A percentile compares a stretch with the other conserved stretches of the same genome.
Conservation (phyloP, 1,284 basidiomycete species). For the Austropuccinia psidii region DNA sequence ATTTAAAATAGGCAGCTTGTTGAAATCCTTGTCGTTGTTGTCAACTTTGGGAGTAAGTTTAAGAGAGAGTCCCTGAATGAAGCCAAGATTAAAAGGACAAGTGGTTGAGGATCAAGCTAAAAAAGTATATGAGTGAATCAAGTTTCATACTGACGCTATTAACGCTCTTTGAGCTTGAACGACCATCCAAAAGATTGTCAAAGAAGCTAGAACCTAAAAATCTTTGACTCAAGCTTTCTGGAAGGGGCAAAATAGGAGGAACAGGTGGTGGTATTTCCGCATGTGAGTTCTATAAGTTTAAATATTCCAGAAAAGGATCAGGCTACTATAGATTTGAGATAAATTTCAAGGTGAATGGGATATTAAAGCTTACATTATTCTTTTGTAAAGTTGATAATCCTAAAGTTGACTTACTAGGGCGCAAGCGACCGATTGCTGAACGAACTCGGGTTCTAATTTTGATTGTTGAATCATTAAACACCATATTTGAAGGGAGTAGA, state of each 20-base stretch:
- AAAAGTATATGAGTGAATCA: too few species aligned
- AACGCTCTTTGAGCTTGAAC: too few species aligned
- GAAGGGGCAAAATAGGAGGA: neutral
- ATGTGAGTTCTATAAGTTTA: neutral
- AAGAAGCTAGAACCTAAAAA: neutral
- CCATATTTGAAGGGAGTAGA: slow-evolving; percentile 1
- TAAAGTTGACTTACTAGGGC: slow-evolving; percentile 14
- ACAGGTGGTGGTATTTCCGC: slow-evolving; percentile 3
- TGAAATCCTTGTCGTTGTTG: neutral
- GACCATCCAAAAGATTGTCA: too few species aligned
- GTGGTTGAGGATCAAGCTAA: too few species aligned
- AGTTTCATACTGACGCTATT: too few species aligned
- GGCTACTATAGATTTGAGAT: neutral
- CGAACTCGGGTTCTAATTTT: slow-evolving; percentile 20
- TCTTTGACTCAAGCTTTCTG: neutral
- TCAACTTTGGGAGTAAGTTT: too few species aligned
- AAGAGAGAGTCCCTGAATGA: too few species aligned
- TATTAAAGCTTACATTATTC: neutral
- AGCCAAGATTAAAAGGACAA: too few species aligned
- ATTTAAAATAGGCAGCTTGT: neutral
- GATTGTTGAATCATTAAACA: neutral
- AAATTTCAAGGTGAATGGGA: neutral
- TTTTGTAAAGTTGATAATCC: slow-evolving; percentile 7
- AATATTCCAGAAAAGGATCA: neutral
- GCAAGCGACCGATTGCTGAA: slow-evolving; percentile 16